Conservation (phyloP, 2,329 filamentous ascomycete species). For the Myriosclerotinia curreyana region DNA sequence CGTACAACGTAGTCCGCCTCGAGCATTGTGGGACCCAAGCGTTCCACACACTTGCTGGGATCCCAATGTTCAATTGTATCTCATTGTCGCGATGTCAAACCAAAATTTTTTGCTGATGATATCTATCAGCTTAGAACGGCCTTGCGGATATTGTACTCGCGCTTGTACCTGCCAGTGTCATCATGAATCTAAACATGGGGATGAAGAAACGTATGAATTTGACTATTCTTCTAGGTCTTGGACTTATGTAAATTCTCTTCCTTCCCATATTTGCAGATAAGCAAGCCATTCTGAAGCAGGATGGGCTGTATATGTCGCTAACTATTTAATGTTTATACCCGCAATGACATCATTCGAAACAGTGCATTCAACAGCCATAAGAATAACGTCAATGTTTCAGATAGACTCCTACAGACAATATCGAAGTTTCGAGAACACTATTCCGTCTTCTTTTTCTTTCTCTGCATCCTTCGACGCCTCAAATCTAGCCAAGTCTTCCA, state of each 20-base stretch:
- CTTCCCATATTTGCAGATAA: background rate
- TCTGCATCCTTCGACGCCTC: background rate
- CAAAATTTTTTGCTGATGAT: background rate
- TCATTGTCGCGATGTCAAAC: no score
- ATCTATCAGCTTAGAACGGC: constrained; percentile 13
- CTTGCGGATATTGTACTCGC: constrained; percentile 20
- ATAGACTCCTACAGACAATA: background rate
- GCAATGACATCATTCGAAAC: background rate
- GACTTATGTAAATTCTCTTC: constrained; percentile 15
- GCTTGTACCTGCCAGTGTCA: constrained; percentile 16
- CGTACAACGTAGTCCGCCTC: constrained; percentile 14
- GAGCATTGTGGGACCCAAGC: constrained; percentile 15
- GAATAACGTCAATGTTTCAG: background rate
- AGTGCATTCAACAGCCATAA: background rate
- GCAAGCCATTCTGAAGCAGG: background rate
- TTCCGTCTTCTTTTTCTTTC: background rate
- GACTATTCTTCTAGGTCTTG: constrained; percentile 17
- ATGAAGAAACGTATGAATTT: constrained; percentile 20
- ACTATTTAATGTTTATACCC: background rate
- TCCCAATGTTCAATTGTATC: constrained; percentile 5
- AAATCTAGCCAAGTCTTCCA: background rate
- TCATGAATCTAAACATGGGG: constrained; percentile 17
- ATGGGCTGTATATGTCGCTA: background rate
- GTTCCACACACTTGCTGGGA: constrained; percentile 15
- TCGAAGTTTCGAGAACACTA: background rate